These are phyloP conservation scores for Pichia sp. DNA, from an alignment of 1,139 yeast genomes.

Conservation along the genomic window DNA sequence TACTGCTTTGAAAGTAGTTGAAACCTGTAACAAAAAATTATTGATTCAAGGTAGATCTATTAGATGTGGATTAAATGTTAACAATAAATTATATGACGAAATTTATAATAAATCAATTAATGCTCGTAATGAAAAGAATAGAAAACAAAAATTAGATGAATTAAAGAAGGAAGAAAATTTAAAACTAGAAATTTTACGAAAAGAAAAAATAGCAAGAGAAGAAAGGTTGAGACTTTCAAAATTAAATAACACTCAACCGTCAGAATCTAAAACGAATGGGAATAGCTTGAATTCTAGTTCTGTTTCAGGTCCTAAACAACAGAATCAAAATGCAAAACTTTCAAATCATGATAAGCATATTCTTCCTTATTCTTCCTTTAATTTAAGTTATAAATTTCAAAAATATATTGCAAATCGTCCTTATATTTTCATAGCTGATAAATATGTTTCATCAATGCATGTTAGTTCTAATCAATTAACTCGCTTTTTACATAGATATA, in stretches of 20 bases:
- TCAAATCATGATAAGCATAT: slow-evolving; percentile 30
- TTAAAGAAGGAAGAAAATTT: slow-evolving; percentile 13
- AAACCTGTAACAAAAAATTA: slow-evolving; percentile 25
- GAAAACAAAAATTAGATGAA: slow-evolving; percentile 17
- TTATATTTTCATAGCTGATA: slow-evolving; percentile 49
- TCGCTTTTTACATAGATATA: slow-evolving; percentile 45
- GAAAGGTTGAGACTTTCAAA: background rate
- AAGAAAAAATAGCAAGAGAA: slow-evolving; percentile 5
- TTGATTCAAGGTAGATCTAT: slow-evolving; percentile 22
- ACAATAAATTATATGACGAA: slow-evolving; percentile 20
- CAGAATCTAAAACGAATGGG: too few species aligned
- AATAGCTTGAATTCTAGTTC: too few species aligned
- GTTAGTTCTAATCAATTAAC: slow-evolving; percentile 51
- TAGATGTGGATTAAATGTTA: slow-evolving; percentile 25
- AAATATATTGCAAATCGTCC: slow-evolving; percentile 49
- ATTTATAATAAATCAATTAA: slow-evolving; percentile 22
- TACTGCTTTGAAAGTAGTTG: slow-evolving; percentile 39
- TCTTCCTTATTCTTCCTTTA: slow-evolving; percentile 25
- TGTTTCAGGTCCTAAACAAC: too few species aligned
- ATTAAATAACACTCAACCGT: too few species aligned
- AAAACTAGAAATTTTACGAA: slow-evolving; percentile 8
- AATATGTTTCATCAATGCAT: slow-evolving; percentile 45
- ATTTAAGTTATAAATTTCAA: slow-evolving; percentile 41
- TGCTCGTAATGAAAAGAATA: slow-evolving; percentile 15
- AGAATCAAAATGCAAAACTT: slow-evolving; percentile 20